Evolutionary conservation across 1,284 basidiomycete species (phyloP).

Genomic region (Austroboletus novae-zelandiae): DNA sequence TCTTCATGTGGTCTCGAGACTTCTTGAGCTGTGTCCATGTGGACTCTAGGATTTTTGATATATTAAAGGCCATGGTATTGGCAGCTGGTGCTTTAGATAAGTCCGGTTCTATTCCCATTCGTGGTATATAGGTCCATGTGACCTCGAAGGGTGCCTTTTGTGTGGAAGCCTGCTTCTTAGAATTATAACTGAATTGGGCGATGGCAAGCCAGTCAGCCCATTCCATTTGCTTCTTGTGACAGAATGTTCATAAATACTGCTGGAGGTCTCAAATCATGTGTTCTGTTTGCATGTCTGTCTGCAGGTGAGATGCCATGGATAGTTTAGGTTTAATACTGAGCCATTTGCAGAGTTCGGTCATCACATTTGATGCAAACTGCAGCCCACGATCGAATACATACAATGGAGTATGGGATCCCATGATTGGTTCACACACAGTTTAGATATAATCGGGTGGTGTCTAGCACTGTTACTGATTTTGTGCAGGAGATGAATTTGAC

Average conservation of each 20-base stretch:
- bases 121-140: neutral
- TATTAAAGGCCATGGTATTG: no score
- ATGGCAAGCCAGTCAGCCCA: no score
- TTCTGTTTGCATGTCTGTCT: neutral
- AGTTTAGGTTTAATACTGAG: neutral
- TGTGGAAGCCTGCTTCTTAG: no score
- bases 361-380: neutral
- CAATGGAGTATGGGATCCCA: neutral
- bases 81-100: no score
- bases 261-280: neutral
- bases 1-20: no score
- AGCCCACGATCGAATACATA: neutral
- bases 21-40: no score
- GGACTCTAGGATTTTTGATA: no score
- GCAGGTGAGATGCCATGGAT: no score
- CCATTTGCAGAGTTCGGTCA: neutral
- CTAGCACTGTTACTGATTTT: neutral
- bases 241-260: neutral
- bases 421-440: neutral
- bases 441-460: neutral
- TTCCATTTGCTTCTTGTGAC: no score
- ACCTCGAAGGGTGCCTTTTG: no score
- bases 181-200: no score
- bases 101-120: neutral
- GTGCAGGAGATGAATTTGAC: no score